These are phyloP conservation scores for Gyromitra esculenta DNA, from an alignment of 2,329 filamentous ascomycete species.

Conservation along the genomic window DNA sequence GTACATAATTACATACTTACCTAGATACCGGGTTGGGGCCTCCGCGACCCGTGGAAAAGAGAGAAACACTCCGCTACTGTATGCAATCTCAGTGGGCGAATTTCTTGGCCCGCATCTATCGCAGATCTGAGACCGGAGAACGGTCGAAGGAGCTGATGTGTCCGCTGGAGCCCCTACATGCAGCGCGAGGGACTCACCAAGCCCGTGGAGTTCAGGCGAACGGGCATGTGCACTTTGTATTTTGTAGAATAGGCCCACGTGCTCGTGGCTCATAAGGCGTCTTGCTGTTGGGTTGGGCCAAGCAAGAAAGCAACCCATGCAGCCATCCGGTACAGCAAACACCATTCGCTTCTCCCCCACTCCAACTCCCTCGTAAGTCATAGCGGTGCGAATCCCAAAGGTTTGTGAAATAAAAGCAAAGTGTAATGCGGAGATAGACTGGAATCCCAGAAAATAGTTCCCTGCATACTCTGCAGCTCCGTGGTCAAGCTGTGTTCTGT, in stretches of 20 bases:
- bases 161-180: slow-evolving; percentile 6
- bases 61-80: slow-evolving; percentile 21
- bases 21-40: slow-evolving; percentile 27
- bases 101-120: slow-evolving; percentile 38
- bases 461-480: slow-evolving; percentile 28
- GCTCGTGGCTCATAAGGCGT: slow-evolving; percentile 12
- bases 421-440: slow-evolving; percentile 2
- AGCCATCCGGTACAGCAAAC: slow-evolving; percentile 5
- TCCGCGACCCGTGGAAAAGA: slow-evolving; percentile 19
- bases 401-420: slow-evolving; percentile 17
- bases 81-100: slow-evolving; percentile 24
- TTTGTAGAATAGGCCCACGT: slow-evolving; percentile 33
- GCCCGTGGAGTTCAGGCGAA: neutral
- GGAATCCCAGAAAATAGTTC: slow-evolving; percentile 24
- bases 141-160: slow-evolving; percentile 23
- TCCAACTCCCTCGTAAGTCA: slow-evolving; percentile 31
- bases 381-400: slow-evolving; percentile 24
- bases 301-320: slow-evolving; percentile 11
- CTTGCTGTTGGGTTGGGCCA: slow-evolving; percentile 17
- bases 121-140: slow-evolving; percentile 33
- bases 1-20: neutral
- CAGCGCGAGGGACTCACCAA: slow-evolving; percentile 3
- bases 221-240: slow-evolving; percentile 21
- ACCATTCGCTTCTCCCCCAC: slow-evolving; percentile 15
- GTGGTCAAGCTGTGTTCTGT: slow-evolving; percentile 27